Conservation (phyloP, 768 basidiomycete genomes). For the Dacryopinax spathularia region DNA sequence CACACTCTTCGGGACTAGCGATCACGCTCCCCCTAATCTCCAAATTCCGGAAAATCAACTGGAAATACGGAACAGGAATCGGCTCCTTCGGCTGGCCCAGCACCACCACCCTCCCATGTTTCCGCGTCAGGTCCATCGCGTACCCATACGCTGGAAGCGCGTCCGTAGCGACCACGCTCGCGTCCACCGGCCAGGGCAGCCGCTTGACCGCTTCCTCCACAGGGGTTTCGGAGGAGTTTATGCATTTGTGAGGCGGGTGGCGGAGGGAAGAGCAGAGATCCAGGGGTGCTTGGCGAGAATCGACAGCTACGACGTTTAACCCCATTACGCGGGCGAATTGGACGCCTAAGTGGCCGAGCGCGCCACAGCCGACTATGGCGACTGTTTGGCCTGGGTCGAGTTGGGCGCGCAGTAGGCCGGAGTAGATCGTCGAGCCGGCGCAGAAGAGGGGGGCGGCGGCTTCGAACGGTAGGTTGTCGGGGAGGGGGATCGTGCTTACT, state of each 20-base stretch:
- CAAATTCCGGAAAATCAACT: not conserved
- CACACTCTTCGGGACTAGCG: not conserved
- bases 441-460: slow-evolving; percentile 9
- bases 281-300: slow-evolving; percentile 13
- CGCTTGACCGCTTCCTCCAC: not conserved
- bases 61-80: slow-evolving; percentile 7
- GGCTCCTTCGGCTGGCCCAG: slow-evolving; percentile 9
- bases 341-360: slow-evolving; percentile 9
- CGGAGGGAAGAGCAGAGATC: slow-evolving; percentile 9
- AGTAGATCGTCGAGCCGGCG: slow-evolving; percentile 9
- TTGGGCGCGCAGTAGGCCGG: not conserved
- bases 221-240: slow-evolving; percentile 4
- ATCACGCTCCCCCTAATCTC: not conserved
- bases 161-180: slow-evolving; percentile 13
- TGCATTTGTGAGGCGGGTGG: slow-evolving; percentile 8
- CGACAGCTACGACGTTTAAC: slow-evolving; percentile 11
- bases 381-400: slow-evolving; percentile 2
- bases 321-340: slow-evolving; percentile 14
- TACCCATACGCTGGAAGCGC: slow-evolving; percentile 10
- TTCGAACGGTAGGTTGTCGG: slow-evolving; percentile 4
- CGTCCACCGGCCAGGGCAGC: slow-evolving; percentile 5
- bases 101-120: slow-evolving; percentile 12
- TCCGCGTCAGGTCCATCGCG: slow-evolving; percentile 8
- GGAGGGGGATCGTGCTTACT: slow-evolving; percentile 3
- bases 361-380: slow-evolving; percentile 8